Evolutionary conservation across 306 rosid species (phyloP), one percentile per base, ranked within the genome.

Genomic region (Begonia fuchsioides): DNA sequence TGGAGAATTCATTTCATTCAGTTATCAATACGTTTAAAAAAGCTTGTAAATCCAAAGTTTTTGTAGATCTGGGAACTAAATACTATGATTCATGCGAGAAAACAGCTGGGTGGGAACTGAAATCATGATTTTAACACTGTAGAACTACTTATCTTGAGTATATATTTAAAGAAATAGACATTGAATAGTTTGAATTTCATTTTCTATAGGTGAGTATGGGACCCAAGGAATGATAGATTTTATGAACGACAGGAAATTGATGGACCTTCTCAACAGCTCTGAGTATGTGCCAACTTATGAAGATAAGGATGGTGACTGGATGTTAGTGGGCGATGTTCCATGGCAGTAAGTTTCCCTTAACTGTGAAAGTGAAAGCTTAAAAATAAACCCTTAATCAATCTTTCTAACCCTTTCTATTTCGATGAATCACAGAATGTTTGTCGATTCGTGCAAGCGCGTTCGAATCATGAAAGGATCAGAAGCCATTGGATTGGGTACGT

Each of bases 301-400:
- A 73, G 98, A 92, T 74, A 92, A 82, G 93, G 96, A 92, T 64
- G 93, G 98, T 10, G 98, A 92, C 49, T 92, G 98, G 98, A 92
- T 92, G 98, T 93, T 92, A 58, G 98, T 90, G 58, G 98, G 98
- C 39, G 98, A 90, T 75, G 98, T 90, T 68, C 98, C 98, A 32
- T 90, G 98, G 98, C 81, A 82, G 98, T 92, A 73, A 73, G 96
- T 69, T 65, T 59, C 56, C 13, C 58, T 57, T 51, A 26, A 26
- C 35, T 4, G 35, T 26, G 35, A 26, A 20, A 52, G 11, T 14
- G 12, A 26, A 2, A 26, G 35, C 14, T 41, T 41, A n/a, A 10
- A 20, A 10, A 10, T n/a, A 41, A n/a, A 10, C 12, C 14, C n/a
- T 1, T 41, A 5, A 2, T n/a, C 12, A 11, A 41, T 40, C n/a